Base-by-base conservation (phyloP, 768 basidiomycete species). In the Butyriboletus loyo region DNA sequence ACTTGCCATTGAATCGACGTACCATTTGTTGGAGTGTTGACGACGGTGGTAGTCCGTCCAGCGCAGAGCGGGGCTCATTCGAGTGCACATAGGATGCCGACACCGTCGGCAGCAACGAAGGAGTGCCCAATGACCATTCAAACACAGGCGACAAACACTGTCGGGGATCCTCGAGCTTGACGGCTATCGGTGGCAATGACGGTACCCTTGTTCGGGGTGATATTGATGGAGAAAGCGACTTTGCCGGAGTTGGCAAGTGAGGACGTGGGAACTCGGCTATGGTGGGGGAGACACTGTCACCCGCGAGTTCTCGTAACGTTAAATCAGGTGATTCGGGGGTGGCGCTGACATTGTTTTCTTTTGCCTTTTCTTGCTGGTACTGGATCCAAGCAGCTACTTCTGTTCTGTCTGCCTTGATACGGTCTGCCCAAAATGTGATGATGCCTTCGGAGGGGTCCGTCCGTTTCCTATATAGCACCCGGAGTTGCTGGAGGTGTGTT, bases 121-220 rank as follows among this genome's bases (percentile, higher is more conserved):
- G 32, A 15, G 44, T 24, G 21, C 0, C 1, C 13, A 31, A 10
- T 30, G 49, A 35, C 28, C n/a, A n/a, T n/a, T n/a, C n/a, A n/a
- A 41, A 41, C 27, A 49, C 27, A 17, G 55, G 55, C 0, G 45
- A 54, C 2, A 49, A 13, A 25, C 34, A 50, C 14, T 38, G 49
- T 38, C 42, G 42, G 13, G 22, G 1, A 0, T 65, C 66, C n/a
- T 69, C 68, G 11, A 55, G 25, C 51, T 69, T 69, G 43, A 71
- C 56, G 9, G 61, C 63, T 31, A 69, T 71, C 24, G 63, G 61
- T 0, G 68, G 68, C 28, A 71, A 44, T n/a, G 69, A 71, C 17
- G 31, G 57, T 31, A 59, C 34, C 15, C 67, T 50, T 22, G 50
- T 50, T 3, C 50, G 47, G 1, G 56, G 58, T 0, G 54, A 51